Conservation (phyloP, 1,284 basidiomycete genomes). For the Leccinum subrobustum region DNA sequence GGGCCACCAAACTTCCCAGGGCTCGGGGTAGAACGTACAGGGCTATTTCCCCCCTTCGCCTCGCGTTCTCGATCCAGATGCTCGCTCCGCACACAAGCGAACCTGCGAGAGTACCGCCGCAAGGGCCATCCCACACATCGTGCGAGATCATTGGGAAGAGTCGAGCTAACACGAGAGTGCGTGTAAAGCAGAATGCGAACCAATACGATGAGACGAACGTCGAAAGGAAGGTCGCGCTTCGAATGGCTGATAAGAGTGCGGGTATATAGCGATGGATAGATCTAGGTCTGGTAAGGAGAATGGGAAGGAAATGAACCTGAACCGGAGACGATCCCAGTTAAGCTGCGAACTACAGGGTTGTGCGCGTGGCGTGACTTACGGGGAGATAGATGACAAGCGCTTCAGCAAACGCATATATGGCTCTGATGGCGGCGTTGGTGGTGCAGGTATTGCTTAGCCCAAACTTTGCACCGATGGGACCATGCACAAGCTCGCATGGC, state of each 20-base stretch:
- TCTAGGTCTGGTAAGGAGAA: conserved; percentile 56
- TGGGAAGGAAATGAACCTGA: conserved; percentile 68
- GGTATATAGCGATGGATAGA: conserved; percentile 43
- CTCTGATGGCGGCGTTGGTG: conserved; percentile 54
- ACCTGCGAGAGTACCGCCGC: conserved; percentile 63
- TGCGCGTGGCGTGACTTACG: conserved; percentile 38
- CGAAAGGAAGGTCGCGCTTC: conserved; percentile 70
- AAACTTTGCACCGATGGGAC: conserved; percentile 44
- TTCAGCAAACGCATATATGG: conserved; percentile 55
- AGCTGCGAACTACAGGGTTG: not conserved
- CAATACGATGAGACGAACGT: conserved; percentile 70
- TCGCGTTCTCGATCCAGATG: conserved; percentile 72
- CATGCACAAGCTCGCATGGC: conserved; percentile 73
- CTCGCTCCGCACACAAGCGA: conserved; percentile 70
- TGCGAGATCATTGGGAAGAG: conserved; percentile 65
- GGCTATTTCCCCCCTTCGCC: conserved; percentile 71
- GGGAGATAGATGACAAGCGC: conserved; percentile 67
- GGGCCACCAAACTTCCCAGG: conserved; percentile 55
- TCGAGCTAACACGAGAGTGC: conserved; percentile 61
- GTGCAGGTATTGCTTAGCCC: conserved; percentile 56
- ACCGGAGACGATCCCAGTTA: not conserved
- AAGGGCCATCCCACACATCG: conserved; percentile 74
- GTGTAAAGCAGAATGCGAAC: conserved; percentile 63
- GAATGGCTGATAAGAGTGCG: conserved; percentile 49
- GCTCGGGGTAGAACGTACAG: conserved; percentile 74